These are phyloP conservation scores for Exophiala spinifera DNA, from an alignment of 2,329 filamentous ascomycete species.

Conservation along the genomic window DNA sequence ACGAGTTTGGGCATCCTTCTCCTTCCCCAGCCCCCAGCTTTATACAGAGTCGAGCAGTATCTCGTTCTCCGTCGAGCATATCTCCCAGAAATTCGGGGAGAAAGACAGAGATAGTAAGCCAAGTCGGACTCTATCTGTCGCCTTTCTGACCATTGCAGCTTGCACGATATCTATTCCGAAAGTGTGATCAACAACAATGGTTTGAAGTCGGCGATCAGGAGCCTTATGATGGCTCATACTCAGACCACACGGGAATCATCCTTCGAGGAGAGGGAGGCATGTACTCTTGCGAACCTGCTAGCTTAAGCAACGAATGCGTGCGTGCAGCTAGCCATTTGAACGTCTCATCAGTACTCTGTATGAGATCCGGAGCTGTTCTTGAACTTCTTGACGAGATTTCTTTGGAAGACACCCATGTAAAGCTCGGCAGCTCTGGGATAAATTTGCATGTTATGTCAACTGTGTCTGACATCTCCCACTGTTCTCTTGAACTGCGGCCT, in stretches of 20 bases:
- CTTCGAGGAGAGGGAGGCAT: conserved; percentile 65
- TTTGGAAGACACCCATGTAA: background rate
- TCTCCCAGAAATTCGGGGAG: background rate
- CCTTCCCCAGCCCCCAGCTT: background rate
- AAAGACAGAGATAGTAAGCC: background rate
- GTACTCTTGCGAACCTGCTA: conserved; percentile 52
- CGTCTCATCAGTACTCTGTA: conserved; percentile 72
- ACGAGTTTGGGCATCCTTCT: background rate
- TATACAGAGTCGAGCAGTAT: background rate
- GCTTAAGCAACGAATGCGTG: conserved; percentile 61
- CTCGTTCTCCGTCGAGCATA: background rate
- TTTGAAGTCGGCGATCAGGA: conserved; percentile 61
- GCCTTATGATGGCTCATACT: background rate
- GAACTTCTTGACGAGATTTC: conserved; percentile 59
- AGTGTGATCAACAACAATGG: conserved; percentile 72
- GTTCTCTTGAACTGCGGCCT: background rate
- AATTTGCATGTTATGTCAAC: background rate
- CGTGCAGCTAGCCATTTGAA: conserved; percentile 65
- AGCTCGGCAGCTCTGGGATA: background rate
- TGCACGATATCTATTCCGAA: conserved; percentile 73
- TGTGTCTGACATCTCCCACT: background rate
- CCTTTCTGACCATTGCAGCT: background rate
- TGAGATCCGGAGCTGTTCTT: conserved; percentile 75
- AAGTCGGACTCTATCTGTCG: background rate
- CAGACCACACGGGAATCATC: conserved; percentile 55